Evolutionary conservation across 208 protist species (phyloP), one percentile per base, ranked within the genome.

Genomic region (Leishmania braziliensis): DNA sequence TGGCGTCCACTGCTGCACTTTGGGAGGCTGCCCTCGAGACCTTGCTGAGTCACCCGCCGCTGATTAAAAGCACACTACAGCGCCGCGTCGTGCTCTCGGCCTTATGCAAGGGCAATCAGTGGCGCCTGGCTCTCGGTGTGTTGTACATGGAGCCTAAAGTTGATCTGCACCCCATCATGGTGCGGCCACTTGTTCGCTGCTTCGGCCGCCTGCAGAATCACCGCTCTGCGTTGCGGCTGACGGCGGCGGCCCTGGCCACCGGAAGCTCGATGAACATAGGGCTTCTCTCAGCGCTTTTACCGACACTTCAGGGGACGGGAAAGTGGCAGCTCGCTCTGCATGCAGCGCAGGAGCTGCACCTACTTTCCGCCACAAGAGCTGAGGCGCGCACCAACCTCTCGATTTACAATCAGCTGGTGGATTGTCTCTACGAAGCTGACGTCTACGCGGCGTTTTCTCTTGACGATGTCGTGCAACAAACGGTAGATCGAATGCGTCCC

Each of bases 401-500:
- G 0, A 39, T 90, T n/a, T 94, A 90, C 66, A 86, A 80, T 16
- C 39, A 84, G 5, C 87, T 97, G 1, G 77, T 93, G 4, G 77
- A 92, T 54, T 95, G 91, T 76, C 80, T 97, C 18, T 97, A 97
- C 76, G 87, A 88, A 53, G 79, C 82, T 5, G 84, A 95, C 76
- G 72, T 89, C 8, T 95, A 97, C 86, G 65, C 85, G 33, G 62
- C 75, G 46, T 92, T 88, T 80, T 90, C 81, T 16, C 48, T 93
- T 54, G 77, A 83, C 20, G 90, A 94, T 58, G 84, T 95, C 75
- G 87, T 97, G 56, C 73, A 86, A 29, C 88, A 93, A 66, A 90
- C 93, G 2, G 81, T 77, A 29, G 58, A 73, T 73, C 89, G 93
- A 29, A 95, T 88, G 84, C 77, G 88, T 62, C 90, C 90, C 1